These are phyloP conservation scores for Nicotiana knightiana DNA, from an alignment of 257 asterid genomes.

Conservation along the genomic window DNA sequence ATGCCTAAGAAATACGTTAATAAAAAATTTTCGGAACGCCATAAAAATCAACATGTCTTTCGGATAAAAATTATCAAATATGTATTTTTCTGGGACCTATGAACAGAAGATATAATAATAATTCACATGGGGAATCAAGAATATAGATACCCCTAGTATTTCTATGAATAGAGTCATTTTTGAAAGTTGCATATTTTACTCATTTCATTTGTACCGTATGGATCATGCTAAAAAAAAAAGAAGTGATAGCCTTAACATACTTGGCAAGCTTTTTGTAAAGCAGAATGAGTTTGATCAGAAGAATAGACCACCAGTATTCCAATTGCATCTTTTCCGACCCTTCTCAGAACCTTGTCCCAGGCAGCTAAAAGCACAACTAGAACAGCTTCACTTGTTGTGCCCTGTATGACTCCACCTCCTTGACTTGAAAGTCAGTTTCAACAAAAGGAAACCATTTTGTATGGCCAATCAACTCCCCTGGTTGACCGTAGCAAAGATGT, in stretches of 20 bases:
- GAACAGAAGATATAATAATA: no score
- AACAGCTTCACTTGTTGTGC: conserved; percentile 92
- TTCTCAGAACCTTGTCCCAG: conserved; percentile 63
- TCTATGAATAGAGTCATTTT: no score
- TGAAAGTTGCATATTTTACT: no score
- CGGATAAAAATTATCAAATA: no score
- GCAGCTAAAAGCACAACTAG: conserved; percentile 93
- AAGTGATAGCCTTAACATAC: conserved; percentile 16
- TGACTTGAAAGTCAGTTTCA: conserved; percentile 44
- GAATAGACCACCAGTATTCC: conserved; percentile 68
- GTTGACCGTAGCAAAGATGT: background rate
- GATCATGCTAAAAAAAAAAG: no score
- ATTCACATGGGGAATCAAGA: no score
- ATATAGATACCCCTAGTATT: no score
- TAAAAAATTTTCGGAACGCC: no score
- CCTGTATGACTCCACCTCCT: conserved; percentile 94
- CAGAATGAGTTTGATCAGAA: conserved; percentile 90
- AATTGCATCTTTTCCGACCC: conserved; percentile 56
- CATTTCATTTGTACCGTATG: no score
- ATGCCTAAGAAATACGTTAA: no score
- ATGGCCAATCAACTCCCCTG: background rate
- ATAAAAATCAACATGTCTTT: no score
- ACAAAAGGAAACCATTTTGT: conserved; percentile 10
- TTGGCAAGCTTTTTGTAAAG: conserved; percentile 85
- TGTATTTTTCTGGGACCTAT: no score